These are phyloP conservation scores for Microbotryomycetes sp. DNA, from an alignment of 1,284 basidiomycete species.

Conservation along the genomic window DNA sequence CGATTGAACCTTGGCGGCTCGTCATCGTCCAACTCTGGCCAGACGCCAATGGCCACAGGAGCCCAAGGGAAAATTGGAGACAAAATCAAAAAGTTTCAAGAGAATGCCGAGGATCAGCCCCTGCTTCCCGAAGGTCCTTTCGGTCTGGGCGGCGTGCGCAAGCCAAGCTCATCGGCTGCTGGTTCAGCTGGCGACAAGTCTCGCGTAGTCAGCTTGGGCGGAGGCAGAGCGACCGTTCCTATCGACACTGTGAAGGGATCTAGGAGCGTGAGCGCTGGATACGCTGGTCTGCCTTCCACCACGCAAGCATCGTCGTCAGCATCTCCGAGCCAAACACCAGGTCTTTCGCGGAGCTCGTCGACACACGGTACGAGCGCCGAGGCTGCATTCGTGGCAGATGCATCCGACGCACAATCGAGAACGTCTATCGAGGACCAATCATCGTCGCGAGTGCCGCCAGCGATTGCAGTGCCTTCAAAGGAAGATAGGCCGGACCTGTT, in stretches of 20 bases:
- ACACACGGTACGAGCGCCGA: neutral
- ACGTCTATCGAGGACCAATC: too few species aligned
- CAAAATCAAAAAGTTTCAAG: slow-evolving; percentile 25
- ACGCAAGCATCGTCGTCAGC: neutral
- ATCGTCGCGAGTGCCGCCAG: neutral
- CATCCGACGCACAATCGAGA: neutral
- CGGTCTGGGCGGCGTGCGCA: slow-evolving; percentile 9
- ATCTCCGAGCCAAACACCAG: neutral
- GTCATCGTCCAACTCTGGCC: neutral
- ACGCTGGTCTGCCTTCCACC: neutral
- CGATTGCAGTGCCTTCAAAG: neutral
- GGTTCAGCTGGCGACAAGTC: slow-evolving; percentile 6
- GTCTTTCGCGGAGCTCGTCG: neutral
- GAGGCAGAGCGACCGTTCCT: slow-evolving; percentile 21
- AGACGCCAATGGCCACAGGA: slow-evolving; percentile 6
- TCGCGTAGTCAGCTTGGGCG: slow-evolving; percentile 23
- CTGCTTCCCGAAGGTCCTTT: slow-evolving; percentile 23
- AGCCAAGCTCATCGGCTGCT: neutral
- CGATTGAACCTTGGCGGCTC: slow-evolving; percentile 12
- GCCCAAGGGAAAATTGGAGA: slow-evolving; percentile 13
- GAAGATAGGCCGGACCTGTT: neutral
- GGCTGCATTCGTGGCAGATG: neutral
- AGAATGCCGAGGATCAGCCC: slow-evolving; percentile 13
- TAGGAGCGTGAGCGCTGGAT: slow-evolving; percentile 14
- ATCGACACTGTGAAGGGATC: slow-evolving; percentile 13